Conservation (phyloP, 1,139 yeast species). For the Zygosaccharomyces pseudobailii region DNA sequence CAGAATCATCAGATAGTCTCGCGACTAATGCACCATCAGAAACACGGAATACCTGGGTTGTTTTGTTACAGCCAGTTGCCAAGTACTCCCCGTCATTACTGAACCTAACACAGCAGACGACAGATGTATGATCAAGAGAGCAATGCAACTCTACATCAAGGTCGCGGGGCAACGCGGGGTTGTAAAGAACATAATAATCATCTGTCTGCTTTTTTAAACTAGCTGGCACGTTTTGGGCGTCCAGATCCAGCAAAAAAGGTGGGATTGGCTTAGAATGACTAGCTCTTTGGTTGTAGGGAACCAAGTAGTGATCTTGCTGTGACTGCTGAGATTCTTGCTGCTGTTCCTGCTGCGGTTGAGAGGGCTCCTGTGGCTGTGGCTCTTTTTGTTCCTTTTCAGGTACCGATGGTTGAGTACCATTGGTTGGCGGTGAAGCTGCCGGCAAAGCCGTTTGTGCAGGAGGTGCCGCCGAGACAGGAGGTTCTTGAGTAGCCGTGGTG, state of each 20-base stretch:
- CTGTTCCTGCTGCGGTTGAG: constrained; percentile 6
- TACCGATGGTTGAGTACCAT: background rate
- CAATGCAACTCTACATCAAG: constrained; percentile 87
- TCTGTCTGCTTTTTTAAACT: constrained; percentile 77
- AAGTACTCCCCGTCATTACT: constrained; percentile 87
- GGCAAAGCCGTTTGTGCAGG: background rate
- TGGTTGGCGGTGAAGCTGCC: constrained; percentile 1
- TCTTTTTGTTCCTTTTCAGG: background rate
- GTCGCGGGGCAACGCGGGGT: constrained; percentile 72
- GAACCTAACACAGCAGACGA: constrained; percentile 94
- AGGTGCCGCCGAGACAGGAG: constrained; percentile 1
- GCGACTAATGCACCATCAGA: constrained; percentile 89
- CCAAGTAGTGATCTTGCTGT: constrained; percentile 34
- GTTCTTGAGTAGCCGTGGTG: background rate
- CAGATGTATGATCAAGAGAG: constrained; percentile 87
- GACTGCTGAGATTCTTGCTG: constrained; percentile 20
- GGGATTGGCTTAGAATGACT: constrained; percentile 73
- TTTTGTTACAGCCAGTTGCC: constrained; percentile 96
- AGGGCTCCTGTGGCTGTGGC: background rate
- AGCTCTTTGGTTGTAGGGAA: constrained; percentile 41
- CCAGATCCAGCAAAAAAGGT: constrained; percentile 76
- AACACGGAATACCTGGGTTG: constrained; percentile 91
- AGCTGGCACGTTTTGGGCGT: constrained; percentile 71
- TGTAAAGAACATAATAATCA: constrained; percentile 86
- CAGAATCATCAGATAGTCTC: constrained; percentile 76